A percentile compares a stretch with the other conserved stretches of the same genome.
Conservation (phyloP, 345 rosid genomes). For the Laguncularia racemosa region DNA sequence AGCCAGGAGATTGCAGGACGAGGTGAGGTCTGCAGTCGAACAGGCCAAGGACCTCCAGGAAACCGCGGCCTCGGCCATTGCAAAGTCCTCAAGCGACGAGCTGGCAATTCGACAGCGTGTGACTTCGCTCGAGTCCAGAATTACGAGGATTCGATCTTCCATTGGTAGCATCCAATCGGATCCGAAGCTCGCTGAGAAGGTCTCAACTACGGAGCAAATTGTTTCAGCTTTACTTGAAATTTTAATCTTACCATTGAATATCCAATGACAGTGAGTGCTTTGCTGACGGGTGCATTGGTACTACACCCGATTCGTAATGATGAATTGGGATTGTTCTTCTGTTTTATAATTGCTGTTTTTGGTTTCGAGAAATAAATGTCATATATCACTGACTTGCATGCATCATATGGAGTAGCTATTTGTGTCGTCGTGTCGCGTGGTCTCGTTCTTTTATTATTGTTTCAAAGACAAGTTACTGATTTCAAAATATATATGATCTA, state of each 20-base stretch:
- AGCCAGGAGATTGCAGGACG: conserved; percentile 38
- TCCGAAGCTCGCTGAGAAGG: conserved; percentile 61
- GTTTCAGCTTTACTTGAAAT: background rate
- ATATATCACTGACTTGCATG: too few relatives aligned
- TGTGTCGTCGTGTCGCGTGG: too few relatives aligned
- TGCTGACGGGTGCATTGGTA: too few relatives aligned
- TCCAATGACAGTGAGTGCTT: too few relatives aligned
- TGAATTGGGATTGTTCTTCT: too few relatives aligned
- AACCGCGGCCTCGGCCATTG: conserved; percentile 41
- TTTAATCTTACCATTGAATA: background rate
- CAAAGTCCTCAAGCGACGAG: conserved; percentile 52
- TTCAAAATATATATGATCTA: too few relatives aligned
- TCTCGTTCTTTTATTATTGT: too few relatives aligned
- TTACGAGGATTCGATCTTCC: conserved; percentile 53
- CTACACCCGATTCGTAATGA: too few relatives aligned
- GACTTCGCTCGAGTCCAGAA: conserved; percentile 55
- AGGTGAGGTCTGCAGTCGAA: conserved; percentile 55
- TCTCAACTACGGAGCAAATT: background rate
- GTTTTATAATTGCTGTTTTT: too few relatives aligned
- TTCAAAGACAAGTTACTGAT: too few relatives aligned
- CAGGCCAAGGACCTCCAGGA: conserved; percentile 78
- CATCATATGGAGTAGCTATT: too few relatives aligned
- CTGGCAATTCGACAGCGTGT: conserved; percentile 61
- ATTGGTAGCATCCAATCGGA: conserved; percentile 21
- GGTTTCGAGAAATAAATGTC: too few relatives aligned